Percentiles rank a stretch among this genome's conserved stretches.
Conservation (phyloP, 768 basidiomycete genomes). For the Saitozyma podzolica region DNA sequence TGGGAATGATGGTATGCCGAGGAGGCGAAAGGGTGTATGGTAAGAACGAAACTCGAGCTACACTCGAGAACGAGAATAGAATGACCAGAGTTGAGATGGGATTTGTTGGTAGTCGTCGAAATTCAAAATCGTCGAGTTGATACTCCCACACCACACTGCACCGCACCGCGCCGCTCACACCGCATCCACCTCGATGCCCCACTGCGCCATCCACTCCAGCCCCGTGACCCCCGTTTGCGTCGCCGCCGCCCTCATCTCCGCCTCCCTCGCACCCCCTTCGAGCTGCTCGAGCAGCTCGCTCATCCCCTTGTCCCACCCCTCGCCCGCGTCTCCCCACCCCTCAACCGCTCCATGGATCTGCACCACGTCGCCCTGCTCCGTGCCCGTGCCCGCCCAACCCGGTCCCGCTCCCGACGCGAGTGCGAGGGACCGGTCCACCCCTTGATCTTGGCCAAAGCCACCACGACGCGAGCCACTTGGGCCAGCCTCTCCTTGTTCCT, state of each 20-base stretch:
- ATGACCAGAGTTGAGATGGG: neutral
- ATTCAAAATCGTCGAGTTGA: too few relatives aligned
- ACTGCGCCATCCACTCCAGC: neutral
- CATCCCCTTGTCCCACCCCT: slow-evolving; percentile 46
- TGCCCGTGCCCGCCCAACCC: neutral
- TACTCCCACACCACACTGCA: too few relatives aligned
- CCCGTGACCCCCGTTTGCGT: neutral
- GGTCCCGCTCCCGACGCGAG: neutral
- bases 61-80: neutral
- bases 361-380: slow-evolving; percentile 3
- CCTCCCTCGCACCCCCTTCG: slow-evolving; percentile 7
- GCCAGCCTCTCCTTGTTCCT: slow-evolving; percentile 23
- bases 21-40: neutral
- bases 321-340: slow-evolving; percentile 15
- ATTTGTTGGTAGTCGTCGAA: neutral
- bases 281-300: slow-evolving; percentile 31
- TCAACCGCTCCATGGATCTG: slow-evolving; percentile 18
- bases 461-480: slow-evolving; percentile 34
- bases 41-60: neutral
- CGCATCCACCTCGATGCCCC: neutral
- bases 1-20: neutral
- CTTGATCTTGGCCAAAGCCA: slow-evolving; percentile 32
- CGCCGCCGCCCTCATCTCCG: slow-evolving; percentile 4
- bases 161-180: too few relatives aligned
- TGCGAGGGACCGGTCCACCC: slow-evolving; percentile 9